These are phyloP conservation scores for Mycothermus thermophilus DNA, from an alignment of 495 filamentous ascomycete genomes.

Conservation along the genomic window DNA sequence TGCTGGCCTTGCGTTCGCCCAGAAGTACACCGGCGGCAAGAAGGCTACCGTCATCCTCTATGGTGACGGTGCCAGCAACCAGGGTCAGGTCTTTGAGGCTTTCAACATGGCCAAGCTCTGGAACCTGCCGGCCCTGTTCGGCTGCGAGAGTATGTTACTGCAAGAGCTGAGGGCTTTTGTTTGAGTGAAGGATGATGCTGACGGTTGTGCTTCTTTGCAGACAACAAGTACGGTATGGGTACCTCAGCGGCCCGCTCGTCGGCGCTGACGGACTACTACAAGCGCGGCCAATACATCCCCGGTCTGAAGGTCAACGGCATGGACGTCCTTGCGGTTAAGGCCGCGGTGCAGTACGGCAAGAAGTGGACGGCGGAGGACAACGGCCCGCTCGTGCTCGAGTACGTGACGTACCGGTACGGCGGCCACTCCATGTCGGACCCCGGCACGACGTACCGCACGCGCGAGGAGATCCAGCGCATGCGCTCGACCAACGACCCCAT, in stretches of 20 bases:
- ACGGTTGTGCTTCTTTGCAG: conserved; percentile 29
- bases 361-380: conserved; percentile 66
- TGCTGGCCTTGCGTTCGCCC: conserved; percentile 90
- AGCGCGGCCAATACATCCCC: conserved; percentile 98
- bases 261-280: conserved; percentile 98
- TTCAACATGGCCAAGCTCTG: conserved; percentile 99
- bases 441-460: conserved; percentile 95
- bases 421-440: conserved; percentile 99
- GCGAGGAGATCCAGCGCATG: conserved; percentile 99
- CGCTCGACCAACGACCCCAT: conserved; percentile 96
- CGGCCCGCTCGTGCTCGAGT: conserved; percentile 91
- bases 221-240: conserved; percentile 99
- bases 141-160: conserved; percentile 96
- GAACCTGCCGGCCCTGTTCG: conserved; percentile 89
- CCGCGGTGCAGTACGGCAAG: conserved; percentile 84
- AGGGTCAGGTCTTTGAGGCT: conserved; percentile 98
- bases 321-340: conserved; percentile 97
- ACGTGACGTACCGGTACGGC: conserved; percentile 98
- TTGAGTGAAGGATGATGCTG: not conserved
- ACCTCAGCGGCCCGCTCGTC: conserved; percentile 88
- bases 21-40: conserved; percentile 77
- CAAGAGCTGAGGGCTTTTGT: too few relatives aligned
- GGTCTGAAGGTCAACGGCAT: conserved; percentile 99
- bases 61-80: conserved; percentile 91
- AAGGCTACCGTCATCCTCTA: conserved; percentile 83